Conservation (phyloP, 176 grass and related monocot genomes). For the Oryza glaberrima region DNA sequence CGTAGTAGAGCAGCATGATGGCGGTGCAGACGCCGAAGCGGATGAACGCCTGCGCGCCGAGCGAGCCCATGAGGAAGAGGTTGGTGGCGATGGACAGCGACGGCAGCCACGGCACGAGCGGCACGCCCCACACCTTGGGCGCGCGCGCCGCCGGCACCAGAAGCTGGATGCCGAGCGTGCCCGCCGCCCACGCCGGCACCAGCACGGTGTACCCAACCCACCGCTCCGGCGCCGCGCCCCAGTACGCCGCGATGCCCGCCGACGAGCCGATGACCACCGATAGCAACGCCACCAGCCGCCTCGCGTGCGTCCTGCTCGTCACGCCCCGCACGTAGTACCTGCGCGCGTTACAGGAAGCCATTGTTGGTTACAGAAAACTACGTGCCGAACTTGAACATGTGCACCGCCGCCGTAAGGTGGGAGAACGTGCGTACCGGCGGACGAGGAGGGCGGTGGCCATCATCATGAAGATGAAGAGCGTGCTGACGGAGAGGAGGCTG, state of each 20-base stretch:
- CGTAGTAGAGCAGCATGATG: conserved; percentile 87
- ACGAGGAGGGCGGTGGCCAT: conserved; percentile 83
- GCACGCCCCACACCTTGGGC: conserved; percentile 91
- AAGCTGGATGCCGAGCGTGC: conserved; percentile 75
- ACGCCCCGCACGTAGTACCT: conserved; percentile 78
- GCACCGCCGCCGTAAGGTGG: neutral
- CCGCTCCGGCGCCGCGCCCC: conserved; percentile 54
- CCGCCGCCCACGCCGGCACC: conserved; percentile 66
- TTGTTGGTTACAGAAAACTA: neutral
- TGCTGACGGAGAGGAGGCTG: conserved; percentile 77
- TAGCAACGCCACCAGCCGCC: conserved; percentile 50
- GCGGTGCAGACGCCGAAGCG: conserved; percentile 73
- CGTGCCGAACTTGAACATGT: neutral
- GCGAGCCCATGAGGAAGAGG: conserved; percentile 94
- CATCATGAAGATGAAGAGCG: conserved; percentile 99
- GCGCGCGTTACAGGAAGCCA: neutral
- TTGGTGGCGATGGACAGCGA: conserved; percentile 96
- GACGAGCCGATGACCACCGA: conserved; percentile 58
- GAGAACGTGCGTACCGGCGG: conserved; percentile 37
- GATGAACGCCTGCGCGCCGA: conserved; percentile 69
- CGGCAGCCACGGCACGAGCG: conserved; percentile 89
- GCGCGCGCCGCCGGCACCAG: conserved; percentile 53
- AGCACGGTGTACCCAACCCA: conserved; percentile 67
- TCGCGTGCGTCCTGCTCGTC: conserved; percentile 44
- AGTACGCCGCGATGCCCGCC: conserved; percentile 68